phyloP scores from a whole-genome alignment of 129 eudicot species.

The Rutidosis leptorrhynchoides region DNA sequence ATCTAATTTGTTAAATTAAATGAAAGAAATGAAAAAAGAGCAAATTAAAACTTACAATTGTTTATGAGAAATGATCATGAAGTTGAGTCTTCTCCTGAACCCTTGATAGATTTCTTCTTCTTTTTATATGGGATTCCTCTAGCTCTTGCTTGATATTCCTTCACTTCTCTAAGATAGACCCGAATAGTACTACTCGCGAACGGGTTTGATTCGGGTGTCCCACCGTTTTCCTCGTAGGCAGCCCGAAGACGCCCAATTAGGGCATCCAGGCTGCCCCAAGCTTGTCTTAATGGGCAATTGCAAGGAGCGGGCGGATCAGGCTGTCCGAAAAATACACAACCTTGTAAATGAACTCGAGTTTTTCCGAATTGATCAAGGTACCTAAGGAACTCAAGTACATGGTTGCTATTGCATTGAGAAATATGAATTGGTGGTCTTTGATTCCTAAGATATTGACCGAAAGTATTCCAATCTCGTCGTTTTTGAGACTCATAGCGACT shows the following conservation, averaged over 20 bases:
- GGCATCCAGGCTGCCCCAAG: conserved; percentile 78
- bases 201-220: conserved; percentile 58
- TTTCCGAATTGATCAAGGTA: conserved; percentile 69
- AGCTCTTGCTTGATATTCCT: conserved; percentile 61
- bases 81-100: conserved; percentile 24
- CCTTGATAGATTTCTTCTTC: conserved; percentile 39
- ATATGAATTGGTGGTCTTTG: conserved; percentile 50
- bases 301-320: conserved; percentile 78
- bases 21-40: neutral
- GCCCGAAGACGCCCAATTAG: conserved; percentile 69
- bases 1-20: neutral
- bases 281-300: conserved; percentile 58
- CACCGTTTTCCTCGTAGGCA: conserved; percentile 75
- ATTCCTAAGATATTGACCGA: conserved; percentile 57
- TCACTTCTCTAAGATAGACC: conserved; percentile 55
- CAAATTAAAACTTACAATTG: conserved; percentile 4
- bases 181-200: conserved; percentile 55
- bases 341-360: conserved; percentile 61
- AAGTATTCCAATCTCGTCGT: conserved; percentile 70
- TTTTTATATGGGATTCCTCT: conserved; percentile 71
- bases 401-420: conserved; percentile 53
- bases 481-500: conserved; percentile 74
- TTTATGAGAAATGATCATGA: conserved; percentile 37
- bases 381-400: conserved; percentile 58
- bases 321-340: conserved; percentile 63